A percentile compares a stretch with the other conserved stretches of the same genome.
Conservation (phyloP, 495 filamentous ascomycete genomes). For the Pyrenula aspistea region DNA sequence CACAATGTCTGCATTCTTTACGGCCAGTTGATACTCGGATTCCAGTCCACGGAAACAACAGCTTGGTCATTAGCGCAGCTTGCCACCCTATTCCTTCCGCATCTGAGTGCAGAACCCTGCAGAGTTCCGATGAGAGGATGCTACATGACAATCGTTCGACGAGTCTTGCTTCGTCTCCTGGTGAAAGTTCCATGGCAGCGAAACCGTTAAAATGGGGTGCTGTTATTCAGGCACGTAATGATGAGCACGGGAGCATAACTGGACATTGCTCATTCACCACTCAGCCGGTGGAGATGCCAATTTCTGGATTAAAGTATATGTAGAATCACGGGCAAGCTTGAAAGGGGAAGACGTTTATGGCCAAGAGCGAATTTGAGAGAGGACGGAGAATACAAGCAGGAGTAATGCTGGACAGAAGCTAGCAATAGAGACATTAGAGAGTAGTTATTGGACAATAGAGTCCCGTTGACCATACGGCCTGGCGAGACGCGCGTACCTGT, state of each 20-base stretch:
- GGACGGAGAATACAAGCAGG: too few relatives aligned
- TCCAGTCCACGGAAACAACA: slow-evolving; percentile 17
- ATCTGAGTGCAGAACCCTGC: background rate
- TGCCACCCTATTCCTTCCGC: background rate
- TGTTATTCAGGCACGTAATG: background rate
- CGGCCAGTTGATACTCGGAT: slow-evolving; percentile 11
- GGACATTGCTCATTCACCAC: background rate
- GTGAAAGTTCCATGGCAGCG: background rate
- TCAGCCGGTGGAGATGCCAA: background rate
- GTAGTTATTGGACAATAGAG: too few relatives aligned
- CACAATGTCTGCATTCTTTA: slow-evolving; percentile 7
- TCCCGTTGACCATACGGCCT: too few relatives aligned
- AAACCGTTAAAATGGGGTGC: background rate
- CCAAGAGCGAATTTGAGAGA: too few relatives aligned
- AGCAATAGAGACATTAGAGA: too few relatives aligned
- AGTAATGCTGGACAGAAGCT: too few relatives aligned
- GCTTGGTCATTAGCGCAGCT: slow-evolving; percentile 15
- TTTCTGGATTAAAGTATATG: background rate
- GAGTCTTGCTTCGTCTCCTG: too few relatives aligned
- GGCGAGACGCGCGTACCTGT: too few relatives aligned
- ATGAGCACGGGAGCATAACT: background rate
- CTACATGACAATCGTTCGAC: too few relatives aligned
- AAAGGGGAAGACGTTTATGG: too few relatives aligned
- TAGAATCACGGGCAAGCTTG: too few relatives aligned
- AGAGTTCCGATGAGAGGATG: background rate